phyloP scores from a whole-genome alignment of 257 asterid genomes.

The Scutellaria minor region DNA sequence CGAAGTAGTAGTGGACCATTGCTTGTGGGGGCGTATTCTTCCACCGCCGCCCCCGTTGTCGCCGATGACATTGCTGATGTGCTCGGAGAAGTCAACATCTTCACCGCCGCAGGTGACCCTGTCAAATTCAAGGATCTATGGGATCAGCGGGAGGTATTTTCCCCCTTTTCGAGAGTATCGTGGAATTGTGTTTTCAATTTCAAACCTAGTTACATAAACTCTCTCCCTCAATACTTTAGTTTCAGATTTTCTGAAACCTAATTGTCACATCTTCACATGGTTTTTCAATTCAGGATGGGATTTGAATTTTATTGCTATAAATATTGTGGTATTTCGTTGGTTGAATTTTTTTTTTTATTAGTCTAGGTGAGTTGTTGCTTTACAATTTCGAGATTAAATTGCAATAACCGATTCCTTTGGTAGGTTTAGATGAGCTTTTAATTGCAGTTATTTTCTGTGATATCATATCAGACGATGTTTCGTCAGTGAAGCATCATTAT shows the following conservation, averaged over 20 bases:
- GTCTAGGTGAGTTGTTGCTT: neutral
- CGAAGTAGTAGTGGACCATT: slow-evolving; percentile 28
- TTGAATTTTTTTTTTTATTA: neutral
- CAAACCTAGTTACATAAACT: too few species aligned
- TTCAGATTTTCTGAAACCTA: too few species aligned
- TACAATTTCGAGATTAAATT: neutral
- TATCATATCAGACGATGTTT: neutral
- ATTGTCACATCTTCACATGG: neutral
- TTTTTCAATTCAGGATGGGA: neutral
- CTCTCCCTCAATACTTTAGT: too few species aligned
- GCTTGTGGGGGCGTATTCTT: slow-evolving; percentile 39
- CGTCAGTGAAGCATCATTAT: neutral
- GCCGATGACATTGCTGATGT: slow-evolving; percentile 55
- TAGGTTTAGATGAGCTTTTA: neutral
- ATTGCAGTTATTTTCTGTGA: neutral
- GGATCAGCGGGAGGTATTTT: slow-evolving; percentile 79
- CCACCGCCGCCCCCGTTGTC: slow-evolving; percentile 47
- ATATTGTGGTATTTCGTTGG: neutral
- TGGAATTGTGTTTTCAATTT: too few species aligned
- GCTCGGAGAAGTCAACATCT: slow-evolving; percentile 67
- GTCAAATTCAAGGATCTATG: slow-evolving; percentile 75
- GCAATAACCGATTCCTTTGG: neutral
- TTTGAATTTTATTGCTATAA: too few species aligned
- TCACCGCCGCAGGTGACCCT: slow-evolving; percentile 70
- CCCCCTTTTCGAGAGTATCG: neutral